A percentile compares a stretch with the other conserved stretches of the same genome.
These are phyloP conservation scores for Theileria parva DNA, from an alignment of 169 alveolate species.

Conservation along the genomic window DNA sequence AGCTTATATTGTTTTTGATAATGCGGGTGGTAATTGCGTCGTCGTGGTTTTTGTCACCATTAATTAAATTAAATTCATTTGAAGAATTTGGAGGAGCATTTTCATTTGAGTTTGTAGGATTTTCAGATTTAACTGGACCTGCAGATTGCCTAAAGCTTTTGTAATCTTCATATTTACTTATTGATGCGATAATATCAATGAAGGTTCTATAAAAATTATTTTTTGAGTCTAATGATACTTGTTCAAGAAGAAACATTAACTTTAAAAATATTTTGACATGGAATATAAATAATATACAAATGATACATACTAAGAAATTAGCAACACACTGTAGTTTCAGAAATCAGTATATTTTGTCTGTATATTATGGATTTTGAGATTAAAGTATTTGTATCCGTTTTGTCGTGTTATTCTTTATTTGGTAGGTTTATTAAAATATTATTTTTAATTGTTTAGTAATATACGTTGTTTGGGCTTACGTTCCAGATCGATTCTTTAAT, in stretches of 20 bases:
- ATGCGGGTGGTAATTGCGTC: not conserved
- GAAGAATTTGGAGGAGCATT: constrained; percentile 6
- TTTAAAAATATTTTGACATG: not conserved
- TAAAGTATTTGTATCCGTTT: constrained; percentile 29
- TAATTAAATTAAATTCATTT: not conserved
- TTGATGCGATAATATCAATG: constrained; percentile 21
- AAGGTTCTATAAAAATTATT: constrained; percentile 26
- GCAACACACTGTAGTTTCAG: not conserved
- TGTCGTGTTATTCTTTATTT: constrained; percentile 15
- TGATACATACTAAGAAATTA: not conserved
- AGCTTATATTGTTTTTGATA: constrained; percentile 1
- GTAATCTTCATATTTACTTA: constrained; percentile 14
- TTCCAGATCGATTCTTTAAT: constrained; percentile 43
- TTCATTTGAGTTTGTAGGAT: not conserved
- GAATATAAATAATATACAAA: not conserved
- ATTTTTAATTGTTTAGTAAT: constrained; percentile 18
- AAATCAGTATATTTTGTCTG: not conserved
- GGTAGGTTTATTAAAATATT: constrained; percentile 21
- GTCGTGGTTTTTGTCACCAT: not conserved
- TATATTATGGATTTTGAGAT: constrained; percentile 53
- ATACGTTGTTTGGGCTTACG: constrained; percentile 57
- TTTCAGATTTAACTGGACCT: not conserved
- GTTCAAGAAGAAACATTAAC: constrained; percentile 48
- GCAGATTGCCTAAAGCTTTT: not conserved
- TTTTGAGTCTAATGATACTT: constrained; percentile 40